Evolutionary conservation across 805 yeast genomes (phyloP).

Genomic region (Kazachstania africana): DNA sequence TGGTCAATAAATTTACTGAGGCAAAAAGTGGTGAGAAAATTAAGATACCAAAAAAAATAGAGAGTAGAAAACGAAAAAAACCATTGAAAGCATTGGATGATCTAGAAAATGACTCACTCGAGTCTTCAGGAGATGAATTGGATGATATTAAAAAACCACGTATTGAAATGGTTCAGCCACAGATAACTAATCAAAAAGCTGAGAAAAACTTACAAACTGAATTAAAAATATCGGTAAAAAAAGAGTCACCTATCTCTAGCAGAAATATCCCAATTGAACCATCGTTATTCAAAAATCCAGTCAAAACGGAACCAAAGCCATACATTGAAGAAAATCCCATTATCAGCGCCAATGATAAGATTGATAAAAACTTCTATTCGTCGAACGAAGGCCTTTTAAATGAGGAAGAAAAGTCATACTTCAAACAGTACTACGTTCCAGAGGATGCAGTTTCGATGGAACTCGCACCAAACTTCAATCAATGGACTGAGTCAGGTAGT

Average conservation of each 20-base stretch:
- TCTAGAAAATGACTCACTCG: slow-evolving; percentile 1
- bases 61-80: background rate
- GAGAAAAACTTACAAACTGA: no score
- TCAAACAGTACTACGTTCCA: slow-evolving; percentile 14
- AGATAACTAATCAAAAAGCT: no score
- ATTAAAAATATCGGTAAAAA: no score
- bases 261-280: no score
- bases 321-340: no score
- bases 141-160: no score
- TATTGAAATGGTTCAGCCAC: no score
- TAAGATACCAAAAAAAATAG: background rate
- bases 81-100: background rate
- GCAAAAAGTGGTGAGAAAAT: background rate
- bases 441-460: slow-evolving; percentile 14
- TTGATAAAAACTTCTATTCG: background rate
- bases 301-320: no score
- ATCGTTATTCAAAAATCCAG: no score
- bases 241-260: no score
- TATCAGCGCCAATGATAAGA: no score
- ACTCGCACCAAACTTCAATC: slow-evolving; percentile 13
- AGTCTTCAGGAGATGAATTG: background rate
- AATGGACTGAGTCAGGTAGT: slow-evolving; percentile 3
- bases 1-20: slow-evolving; percentile 29
- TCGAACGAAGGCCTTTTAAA: slow-evolving; percentile 9
- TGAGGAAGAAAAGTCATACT: slow-evolving; percentile 12